Conservation (phyloP, 441 rosid species). For the Gossypium schwendimanii region DNA sequence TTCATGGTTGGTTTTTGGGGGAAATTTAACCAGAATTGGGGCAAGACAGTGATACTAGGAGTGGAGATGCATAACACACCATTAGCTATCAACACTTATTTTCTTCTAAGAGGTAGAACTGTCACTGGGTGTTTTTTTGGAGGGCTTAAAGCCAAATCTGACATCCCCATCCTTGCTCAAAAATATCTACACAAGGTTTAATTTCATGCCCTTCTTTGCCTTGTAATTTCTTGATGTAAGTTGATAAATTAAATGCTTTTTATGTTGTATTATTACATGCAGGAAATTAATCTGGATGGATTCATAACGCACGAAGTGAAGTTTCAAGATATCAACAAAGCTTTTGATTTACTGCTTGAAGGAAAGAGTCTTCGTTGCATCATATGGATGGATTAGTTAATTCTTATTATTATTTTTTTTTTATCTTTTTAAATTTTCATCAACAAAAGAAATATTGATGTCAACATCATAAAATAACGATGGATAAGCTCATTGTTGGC, state of each 20-base stretch:
- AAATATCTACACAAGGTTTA: background rate
- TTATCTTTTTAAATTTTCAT: too few relatives aligned
- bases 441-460: too few relatives aligned
- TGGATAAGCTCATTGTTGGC: too few relatives aligned
- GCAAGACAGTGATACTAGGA: constrained; percentile 13
- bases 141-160: constrained; percentile 12
- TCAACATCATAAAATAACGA: too few relatives aligned
- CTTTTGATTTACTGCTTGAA: constrained; percentile 6
- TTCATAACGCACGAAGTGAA: constrained; percentile 10
- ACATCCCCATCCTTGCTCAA: background rate
- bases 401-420: too few relatives aligned
- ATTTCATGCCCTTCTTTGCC: background rate
- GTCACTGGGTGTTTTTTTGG: background rate
- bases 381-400: constrained; percentile 9
- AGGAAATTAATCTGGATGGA: constrained; percentile 14
- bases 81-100: background rate
- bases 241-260: background rate
- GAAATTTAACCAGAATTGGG: background rate
- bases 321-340: constrained; percentile 9
- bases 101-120: background rate
- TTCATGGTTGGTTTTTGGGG: background rate
- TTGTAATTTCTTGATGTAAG: background rate
- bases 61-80: constrained; percentile 1
- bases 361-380: constrained; percentile 12
- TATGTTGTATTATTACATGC: background rate